Base-by-base conservation (phyloP, 176 grass and related monocot genomes). In the Oryza nivara region DNA sequence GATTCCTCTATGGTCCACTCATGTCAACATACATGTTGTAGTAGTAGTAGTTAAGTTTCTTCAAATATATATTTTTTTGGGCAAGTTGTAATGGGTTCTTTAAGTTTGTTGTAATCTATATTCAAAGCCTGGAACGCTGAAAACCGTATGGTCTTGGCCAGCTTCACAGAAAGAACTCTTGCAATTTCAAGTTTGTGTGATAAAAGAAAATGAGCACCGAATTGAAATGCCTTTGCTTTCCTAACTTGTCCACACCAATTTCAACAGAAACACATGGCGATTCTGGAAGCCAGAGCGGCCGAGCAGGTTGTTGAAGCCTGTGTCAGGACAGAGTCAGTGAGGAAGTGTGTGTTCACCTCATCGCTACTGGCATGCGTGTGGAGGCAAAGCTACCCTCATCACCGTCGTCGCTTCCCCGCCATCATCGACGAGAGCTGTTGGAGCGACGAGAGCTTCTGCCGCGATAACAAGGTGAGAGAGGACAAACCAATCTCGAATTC, bases 281-380 rank as follows among this genome's bases (percentile, higher is more conserved):
- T 68, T 69, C 35, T 89, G 71, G 96, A 99, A 54, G 86, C 86
- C 5, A 99, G 86, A 60, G 93, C 93, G 3, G 91, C 96, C 11
- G 93, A 99, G 86, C 86, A 81, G 22, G 93, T 99, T 81, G 88
- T 96, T 0, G 93, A 94, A 88, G 93, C 96, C n/a, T 99, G 93
- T 34, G 93, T 94, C 20, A 88, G 88, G 65, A 92, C 96, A 7
- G 91, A 89, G 75, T 94, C 96, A 3, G 93, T 96, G 65, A 89
- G 89, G 65, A 96, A 92, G 81, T 98, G 96, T 19, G 91, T 98
- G 1, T 93, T 98, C 74, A 95, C 96, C 36, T 98, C 96, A 13
- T 98, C 96, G 15, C 88, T 98, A 20, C 38, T 98, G 71, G 93
- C 96, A 12, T 98, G 96, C 20, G 88, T 98, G 40, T 95, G 96